Conservation (phyloP, 305 asterid genomes). For the Fraxinus baroniana region DNA sequence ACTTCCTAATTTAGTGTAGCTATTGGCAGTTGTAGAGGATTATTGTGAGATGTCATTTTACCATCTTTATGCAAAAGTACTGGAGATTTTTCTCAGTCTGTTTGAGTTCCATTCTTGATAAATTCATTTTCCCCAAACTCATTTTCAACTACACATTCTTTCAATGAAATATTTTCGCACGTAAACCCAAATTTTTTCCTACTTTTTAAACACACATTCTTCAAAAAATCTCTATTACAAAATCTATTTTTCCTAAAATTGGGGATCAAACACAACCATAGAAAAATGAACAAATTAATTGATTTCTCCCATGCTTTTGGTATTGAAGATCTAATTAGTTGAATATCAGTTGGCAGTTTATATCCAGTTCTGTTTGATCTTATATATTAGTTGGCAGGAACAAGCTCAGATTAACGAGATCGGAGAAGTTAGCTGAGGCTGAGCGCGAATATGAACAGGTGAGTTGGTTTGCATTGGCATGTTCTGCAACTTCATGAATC, state of each 20-base stretch:
- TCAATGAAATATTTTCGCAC: not conserved
- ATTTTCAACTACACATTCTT: not conserved
- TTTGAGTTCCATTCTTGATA: not conserved
- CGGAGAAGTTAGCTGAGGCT: conserved; percentile 76
- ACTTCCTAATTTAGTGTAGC: not conserved
- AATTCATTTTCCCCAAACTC: not conserved
- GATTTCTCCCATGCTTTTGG: not conserved
- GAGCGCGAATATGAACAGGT: conserved; percentile 94
- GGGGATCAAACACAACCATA: not conserved
- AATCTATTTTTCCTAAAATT: not conserved
- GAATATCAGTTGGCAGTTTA: conserved; percentile 3
- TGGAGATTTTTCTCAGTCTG: not conserved
- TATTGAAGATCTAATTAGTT: not conserved
- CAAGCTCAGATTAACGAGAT: conserved; percentile 74
- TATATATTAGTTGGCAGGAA: conserved; percentile 52
- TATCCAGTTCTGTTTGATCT: not conserved
- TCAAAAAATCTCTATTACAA: not conserved
- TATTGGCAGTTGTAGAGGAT: not conserved
- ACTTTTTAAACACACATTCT: too few species aligned
- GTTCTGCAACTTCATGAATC: not conserved
- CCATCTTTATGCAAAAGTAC: not conserved
- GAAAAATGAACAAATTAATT: not conserved
- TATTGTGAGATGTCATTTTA: not conserved
- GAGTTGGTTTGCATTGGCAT: conserved; percentile 18
- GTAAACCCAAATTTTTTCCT: too few species aligned